phyloP scores from a whole-genome alignment of 2,329 filamentous ascomycete genomes.

The Fusarium nisikadoi region DNA sequence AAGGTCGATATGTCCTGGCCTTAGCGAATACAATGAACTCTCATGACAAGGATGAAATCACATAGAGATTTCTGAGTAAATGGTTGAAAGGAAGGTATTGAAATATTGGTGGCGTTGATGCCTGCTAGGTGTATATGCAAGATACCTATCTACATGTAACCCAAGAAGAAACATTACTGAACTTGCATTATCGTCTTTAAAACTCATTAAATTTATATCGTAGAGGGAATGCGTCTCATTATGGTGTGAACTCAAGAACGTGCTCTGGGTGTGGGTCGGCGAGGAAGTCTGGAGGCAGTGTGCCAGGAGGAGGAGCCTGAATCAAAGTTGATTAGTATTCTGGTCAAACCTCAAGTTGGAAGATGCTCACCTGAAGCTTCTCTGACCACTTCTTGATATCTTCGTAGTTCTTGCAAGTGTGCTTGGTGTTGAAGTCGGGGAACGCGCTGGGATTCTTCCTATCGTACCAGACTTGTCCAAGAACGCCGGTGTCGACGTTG shows the following conservation, averaged over 20 bases:
- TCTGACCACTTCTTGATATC: conserved; percentile 64
- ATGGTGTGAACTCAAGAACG: conserved; percentile 32
- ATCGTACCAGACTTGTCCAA: conserved; percentile 70
- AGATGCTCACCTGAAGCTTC: conserved; percentile 55
- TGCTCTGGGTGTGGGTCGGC: conserved; percentile 6
- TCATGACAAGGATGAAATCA: too few relatives aligned
- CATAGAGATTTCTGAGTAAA: background rate
- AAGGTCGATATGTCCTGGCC: too few relatives aligned
- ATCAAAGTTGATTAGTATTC: conserved; percentile 1
- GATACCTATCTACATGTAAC: background rate
- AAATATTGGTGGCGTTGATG: background rate
- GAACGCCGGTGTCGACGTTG: conserved; percentile 67
- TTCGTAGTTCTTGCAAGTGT: conserved; percentile 68
- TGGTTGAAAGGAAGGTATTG: background rate
- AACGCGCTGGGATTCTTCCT: conserved; percentile 58
- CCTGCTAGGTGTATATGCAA: background rate
- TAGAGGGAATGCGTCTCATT: background rate
- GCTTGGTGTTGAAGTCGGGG: conserved; percentile 71
- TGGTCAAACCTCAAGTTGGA: fast-evolving
- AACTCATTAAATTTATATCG: background rate
- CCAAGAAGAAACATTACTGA: background rate
- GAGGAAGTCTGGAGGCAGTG: conserved; percentile 33
- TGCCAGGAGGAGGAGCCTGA: conserved; percentile 33
- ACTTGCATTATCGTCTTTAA: background rate
- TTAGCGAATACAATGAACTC: too few relatives aligned